Conservation (phyloP, 129 eudicot genomes). For the Flaveria ramosissima region DNA sequence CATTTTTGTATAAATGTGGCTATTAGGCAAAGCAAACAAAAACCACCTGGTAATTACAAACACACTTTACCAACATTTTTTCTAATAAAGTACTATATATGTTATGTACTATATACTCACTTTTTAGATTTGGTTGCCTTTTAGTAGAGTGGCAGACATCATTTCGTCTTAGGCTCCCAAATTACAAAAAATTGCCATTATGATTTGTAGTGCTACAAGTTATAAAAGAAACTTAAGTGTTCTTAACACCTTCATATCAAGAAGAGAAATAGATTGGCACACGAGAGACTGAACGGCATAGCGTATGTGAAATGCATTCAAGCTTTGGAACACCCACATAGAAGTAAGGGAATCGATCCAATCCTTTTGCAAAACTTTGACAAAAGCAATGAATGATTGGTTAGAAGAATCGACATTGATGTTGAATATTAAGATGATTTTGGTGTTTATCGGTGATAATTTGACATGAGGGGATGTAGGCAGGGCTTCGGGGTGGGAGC, state of each 20-base stretch:
- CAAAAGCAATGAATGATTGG: background rate
- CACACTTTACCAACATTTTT: background rate
- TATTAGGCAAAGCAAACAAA: background rate
- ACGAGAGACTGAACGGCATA: background rate
- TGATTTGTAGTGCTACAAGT: background rate
- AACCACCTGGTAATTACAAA: background rate
- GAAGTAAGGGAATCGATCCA: background rate
- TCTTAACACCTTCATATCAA: background rate
- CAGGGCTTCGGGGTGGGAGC: background rate
- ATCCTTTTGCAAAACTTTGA: background rate
- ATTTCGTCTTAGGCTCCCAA: too few relatives aligned
- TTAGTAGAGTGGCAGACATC: too few relatives aligned
- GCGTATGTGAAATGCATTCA: background rate
- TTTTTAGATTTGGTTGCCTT: background rate
- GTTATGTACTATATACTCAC: background rate
- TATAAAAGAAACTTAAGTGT: background rate
- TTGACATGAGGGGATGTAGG: background rate
- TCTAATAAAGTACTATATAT: background rate
- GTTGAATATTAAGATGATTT: background rate
- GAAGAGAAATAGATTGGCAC: background rate
- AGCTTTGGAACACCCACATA: background rate
- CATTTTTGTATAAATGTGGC: background rate
- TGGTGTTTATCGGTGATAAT: background rate
- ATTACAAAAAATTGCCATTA: too few relatives aligned
- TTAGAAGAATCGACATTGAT: background rate